Base-by-base conservation (phyloP, 768 basidiomycete species). In the Auriculariales sp. region DNA sequence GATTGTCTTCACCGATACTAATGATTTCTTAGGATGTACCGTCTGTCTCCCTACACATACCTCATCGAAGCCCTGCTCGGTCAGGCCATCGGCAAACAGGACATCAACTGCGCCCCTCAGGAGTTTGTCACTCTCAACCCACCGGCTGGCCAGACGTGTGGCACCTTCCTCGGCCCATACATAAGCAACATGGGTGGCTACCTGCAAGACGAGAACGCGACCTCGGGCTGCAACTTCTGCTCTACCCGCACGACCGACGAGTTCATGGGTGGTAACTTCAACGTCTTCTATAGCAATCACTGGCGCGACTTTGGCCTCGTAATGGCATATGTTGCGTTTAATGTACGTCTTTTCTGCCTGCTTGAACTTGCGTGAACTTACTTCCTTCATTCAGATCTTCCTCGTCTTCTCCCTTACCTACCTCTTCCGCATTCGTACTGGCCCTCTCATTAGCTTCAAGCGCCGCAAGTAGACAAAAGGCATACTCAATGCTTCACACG, bases 91-190 rank as follows among this genome's bases (percentile, higher is more conserved):
- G 60, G 67, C 52, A 59, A 55, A 15, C 49, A 60, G 2, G 45
- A 51, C 0, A 62, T 69, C 45, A 53, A 56, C 22, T 92, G 90
- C 59, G 61, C 79, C 0, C n/a, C 62, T 0, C 61, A 68, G 46
- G 90, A 92, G 59, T 67, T 76, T n/a, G 73, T 78, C 2, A 67
- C 66, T 1, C 58, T 92, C 53, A 57, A 71, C 10, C 75, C 83
- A 1, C 75, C 78, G 1, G 52, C 62, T 1, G 79, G 77, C 2
- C 56, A 68, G 52, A 75, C 68, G 3, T 87, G 85, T 56, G 56
- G 55, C 3, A 52, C 66, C 3, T 86, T 75, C 59, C 63, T 82
- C 59, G 44, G 60, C 17, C 57, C 64, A 0, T 87, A 71, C 62
- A 75, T 80, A 14, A 51, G 60, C 0, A 36, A 54, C 1, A 65